Evolutionary conservation across 805 yeast species (phyloP).

Genomic region (Jamesozyma spencerorum): DNA sequence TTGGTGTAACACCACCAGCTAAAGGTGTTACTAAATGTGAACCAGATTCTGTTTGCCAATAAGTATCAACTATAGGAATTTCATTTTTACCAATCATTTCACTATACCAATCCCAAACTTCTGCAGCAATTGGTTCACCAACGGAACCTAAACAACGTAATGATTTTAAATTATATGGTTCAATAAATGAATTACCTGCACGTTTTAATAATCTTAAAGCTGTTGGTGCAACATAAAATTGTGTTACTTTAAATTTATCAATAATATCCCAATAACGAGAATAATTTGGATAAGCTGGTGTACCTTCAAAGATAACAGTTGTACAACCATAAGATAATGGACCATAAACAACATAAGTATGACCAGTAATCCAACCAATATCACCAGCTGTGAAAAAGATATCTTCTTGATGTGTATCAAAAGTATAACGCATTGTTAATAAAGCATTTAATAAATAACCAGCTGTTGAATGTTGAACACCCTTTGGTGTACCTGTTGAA

Average conservation of each 20-base stretch:
- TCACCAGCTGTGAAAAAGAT: constrained; percentile 80
- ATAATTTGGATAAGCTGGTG: constrained; percentile 76
- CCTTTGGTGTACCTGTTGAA: constrained; percentile 84
- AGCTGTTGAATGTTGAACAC: constrained; percentile 73
- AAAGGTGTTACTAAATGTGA: constrained; percentile 71
- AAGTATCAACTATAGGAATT: constrained; percentile 71
- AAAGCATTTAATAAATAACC: constrained; percentile 71
- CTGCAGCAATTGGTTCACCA: constrained; percentile 81
- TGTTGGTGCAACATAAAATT: constrained; percentile 79
- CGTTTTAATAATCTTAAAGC: constrained; percentile 68
- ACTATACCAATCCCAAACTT: constrained; percentile 81
- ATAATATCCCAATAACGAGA: constrained; percentile 76
- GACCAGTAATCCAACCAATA: constrained; percentile 89
- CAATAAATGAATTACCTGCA: constrained; percentile 58
- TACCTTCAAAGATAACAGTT: constrained; percentile 74
- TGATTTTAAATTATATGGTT: constrained; percentile 51
- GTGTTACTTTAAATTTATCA: constrained; percentile 61
- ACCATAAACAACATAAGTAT: constrained; percentile 74
- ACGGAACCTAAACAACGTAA: constrained; percentile 71
- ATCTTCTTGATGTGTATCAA: constrained; percentile 69
- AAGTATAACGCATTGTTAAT: constrained; percentile 63
- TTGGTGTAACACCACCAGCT: constrained; percentile 68
- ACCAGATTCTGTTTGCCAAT: constrained; percentile 87
- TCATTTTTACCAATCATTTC: constrained; percentile 60
- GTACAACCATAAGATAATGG: constrained; percentile 71